These are phyloP conservation scores for Komagataella kurtzmanii DNA, from an alignment of 805 yeast genomes.

Conservation along the genomic window DNA sequence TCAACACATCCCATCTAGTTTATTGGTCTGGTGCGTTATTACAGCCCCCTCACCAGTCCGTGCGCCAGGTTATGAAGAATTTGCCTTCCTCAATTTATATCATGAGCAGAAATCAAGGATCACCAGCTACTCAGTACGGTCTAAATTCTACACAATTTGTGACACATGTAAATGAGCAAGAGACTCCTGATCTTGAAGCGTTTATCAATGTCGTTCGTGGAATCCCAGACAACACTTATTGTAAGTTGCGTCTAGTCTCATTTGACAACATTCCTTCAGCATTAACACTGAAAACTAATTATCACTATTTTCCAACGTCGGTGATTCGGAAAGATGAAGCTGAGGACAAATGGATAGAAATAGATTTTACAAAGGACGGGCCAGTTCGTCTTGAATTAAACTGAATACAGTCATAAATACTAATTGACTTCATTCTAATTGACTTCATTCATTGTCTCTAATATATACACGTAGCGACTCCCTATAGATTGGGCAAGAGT, in stretches of 20 bases:
- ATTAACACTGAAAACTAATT: constrained; percentile 71
- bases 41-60: constrained; percentile 89
- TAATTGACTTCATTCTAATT: background rate
- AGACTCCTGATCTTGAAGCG: constrained; percentile 56
- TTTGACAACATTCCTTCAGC: constrained; percentile 85
- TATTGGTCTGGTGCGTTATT: constrained; percentile 76
- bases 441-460: constrained; percentile 1
- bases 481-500: constrained; percentile 32
- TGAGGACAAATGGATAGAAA: constrained; percentile 39
- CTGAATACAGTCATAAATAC: background rate
- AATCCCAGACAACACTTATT: constrained; percentile 70
- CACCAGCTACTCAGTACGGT: constrained; percentile 78
- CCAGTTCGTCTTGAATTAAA: constrained; percentile 1
- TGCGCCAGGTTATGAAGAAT: constrained; percentile 65
- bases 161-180: constrained; percentile 73
- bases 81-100: constrained; percentile 81
- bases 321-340: constrained; percentile 39
- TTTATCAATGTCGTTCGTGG: constrained; percentile 54
- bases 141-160: constrained; percentile 72
- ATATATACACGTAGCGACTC: constrained; percentile 1
- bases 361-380: constrained; percentile 27
- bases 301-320: constrained; percentile 71
- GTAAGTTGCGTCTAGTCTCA: constrained; percentile 67
- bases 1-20: constrained; percentile 53
- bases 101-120: constrained; percentile 60